Evolutionary conservation across 148 eudicot species (phyloP).

Genomic region (Vaccinium macrocarpon): DNA sequence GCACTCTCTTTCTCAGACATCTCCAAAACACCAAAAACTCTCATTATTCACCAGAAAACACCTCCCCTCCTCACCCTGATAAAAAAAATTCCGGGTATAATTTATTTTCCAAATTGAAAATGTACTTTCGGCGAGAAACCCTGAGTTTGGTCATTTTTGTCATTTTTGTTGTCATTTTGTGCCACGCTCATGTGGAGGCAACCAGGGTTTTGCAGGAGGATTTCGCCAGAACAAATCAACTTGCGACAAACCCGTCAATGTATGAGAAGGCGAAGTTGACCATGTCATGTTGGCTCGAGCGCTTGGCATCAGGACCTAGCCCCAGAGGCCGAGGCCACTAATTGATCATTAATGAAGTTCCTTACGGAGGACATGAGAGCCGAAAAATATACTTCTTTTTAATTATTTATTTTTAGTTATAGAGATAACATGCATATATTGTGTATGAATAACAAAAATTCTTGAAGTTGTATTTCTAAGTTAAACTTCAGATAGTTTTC

Average conservation of each 20-base stretch:
- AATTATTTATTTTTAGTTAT: neutral
- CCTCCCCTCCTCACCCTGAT: neutral
- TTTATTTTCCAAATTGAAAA: neutral
- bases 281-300: conserved; percentile 21
- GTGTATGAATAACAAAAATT: neutral
- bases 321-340: conserved; percentile 26
- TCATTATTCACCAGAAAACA: neutral
- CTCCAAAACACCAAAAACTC: neutral
- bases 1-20: neutral
- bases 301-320: conserved; percentile 24
- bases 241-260: neutral
- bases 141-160: conserved; percentile 3
- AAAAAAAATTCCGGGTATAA: neutral
- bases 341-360: neutral
- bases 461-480: neutral
- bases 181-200: conserved; percentile 8
- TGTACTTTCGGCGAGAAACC: conserved; percentile 9
- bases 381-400: neutral
- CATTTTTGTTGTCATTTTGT: neutral
- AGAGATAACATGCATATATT: neutral
- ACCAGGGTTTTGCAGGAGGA: conserved; percentile 13
- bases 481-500: neutral
- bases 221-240: conserved; percentile 1
- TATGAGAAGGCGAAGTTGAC: conserved; percentile 15
- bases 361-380: neutral